Evolutionary conservation across 2,329 filamentous ascomycete genomes (phyloP), one percentile per base, ranked within the genome.

Genomic region (Epichloe elymi): DNA sequence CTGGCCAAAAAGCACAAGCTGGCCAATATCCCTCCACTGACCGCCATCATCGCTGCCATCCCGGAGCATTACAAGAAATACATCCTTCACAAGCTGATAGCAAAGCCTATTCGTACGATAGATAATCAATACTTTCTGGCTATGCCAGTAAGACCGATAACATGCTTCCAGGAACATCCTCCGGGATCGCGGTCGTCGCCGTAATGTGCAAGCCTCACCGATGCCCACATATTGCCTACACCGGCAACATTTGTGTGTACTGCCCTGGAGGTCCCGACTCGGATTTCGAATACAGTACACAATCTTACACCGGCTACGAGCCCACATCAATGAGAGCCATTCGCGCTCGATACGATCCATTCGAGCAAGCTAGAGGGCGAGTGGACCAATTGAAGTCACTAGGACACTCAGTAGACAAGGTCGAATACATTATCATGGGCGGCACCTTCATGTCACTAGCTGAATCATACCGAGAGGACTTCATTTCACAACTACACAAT

Each of bases 31-130:
- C 93, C 93, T 35, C 88, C 94, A 26, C 73, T 98, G 57, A 97
- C 91, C 8, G 91, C 93, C 54, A 98, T 98, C 63, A 97, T 98
- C 63, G 88, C 93, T 50, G 93, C 93, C 10, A 91, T 98, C 37
- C 94, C 94, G n/a, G 93, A 98, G 66, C 90, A 97, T 67, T 96
- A 97, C 73, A 98, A 97, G 75, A 98, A 97, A 72, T 97, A 97
- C 63, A 96, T 98, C 55, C 71, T 97, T 55, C 93, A 90, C 19
- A 95, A 95, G 70, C 74, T 98, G 55, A 89, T 98, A 60, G 93
- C 94, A 26, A 98, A 98, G 70, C 93, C 93, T 2, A 97, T 98
- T 54, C 79, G 87, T 85, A 76, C 46, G 59, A 51, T 5, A 20
- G 59, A 51, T 5, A n/a, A n/a, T 15, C 17, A 30, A 11, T 20